phyloP scores from a whole-genome alignment of 129 eudicot species.

The Gnaphalium uliginosum region DNA sequence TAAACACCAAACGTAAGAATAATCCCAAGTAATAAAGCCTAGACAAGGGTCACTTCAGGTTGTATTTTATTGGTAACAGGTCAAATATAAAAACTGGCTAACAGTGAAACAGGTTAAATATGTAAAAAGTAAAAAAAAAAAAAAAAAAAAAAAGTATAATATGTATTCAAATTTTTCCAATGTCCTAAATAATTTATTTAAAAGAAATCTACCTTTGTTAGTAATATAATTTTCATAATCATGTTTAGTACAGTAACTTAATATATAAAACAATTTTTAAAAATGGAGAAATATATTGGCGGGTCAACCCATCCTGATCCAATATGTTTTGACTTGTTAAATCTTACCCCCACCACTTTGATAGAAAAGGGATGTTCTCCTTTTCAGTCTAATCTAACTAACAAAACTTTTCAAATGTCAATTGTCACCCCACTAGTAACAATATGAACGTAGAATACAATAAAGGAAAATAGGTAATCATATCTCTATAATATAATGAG shows the following conservation, averaged over 20 bases:
- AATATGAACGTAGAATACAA: not conserved
- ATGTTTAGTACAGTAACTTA: not conserved
- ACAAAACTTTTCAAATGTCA: not conserved
- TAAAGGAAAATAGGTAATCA: not conserved
- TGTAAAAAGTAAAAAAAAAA: too few species aligned
- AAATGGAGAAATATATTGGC: not conserved
- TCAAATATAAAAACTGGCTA: not conserved
- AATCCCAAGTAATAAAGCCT: slow-evolving; percentile 16
- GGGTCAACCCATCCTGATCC: not conserved
- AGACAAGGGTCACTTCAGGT: not conserved
- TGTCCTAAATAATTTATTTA: not conserved
- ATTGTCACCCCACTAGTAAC: slow-evolving; percentile 2
- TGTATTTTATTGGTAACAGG: not conserved
- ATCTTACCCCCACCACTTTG: not conserved
- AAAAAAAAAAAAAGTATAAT: not conserved
- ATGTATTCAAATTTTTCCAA: not conserved
- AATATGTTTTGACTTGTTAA: not conserved
- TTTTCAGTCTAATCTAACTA: slow-evolving; percentile 13
- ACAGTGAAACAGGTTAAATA: not conserved
- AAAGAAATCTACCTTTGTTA: not conserved
- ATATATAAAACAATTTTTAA: too few species aligned
- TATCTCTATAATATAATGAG: not conserved
- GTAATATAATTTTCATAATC: not conserved
- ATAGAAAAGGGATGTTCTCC: not conserved
- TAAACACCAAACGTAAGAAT: slow-evolving; percentile 50